Percentiles rank a stretch among this genome's conserved stretches.
Evolutionary conservation across 2,329 filamentous ascomycete species (phyloP).

Genomic region (Sarocladium strictum): DNA sequence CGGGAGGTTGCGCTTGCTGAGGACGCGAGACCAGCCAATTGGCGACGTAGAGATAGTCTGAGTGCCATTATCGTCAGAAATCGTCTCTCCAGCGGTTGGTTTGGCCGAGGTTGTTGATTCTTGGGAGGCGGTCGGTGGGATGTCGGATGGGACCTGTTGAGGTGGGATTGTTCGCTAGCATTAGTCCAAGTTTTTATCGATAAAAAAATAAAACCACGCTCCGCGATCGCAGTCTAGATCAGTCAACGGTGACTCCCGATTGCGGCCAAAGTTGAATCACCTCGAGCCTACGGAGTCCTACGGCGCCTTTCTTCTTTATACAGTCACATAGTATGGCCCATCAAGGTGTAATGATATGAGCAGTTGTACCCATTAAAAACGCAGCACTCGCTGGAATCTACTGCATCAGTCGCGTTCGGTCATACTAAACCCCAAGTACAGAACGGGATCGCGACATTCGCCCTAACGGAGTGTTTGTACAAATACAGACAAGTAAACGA

Average conservation of each 20-base stretch:
- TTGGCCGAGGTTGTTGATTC: background rate
- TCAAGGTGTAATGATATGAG: background rate
- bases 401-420: background rate
- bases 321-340: background rate
- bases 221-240: constrained; percentile 1
- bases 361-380: background rate
- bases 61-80: constrained; percentile 29
- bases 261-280: background rate
- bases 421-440: background rate
- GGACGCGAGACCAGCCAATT: constrained; percentile 24
- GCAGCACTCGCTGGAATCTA: background rate
- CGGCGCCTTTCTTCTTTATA: background rate
- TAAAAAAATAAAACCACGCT: constrained; percentile 8
- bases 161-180: background rate
- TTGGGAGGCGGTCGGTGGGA: background rate
- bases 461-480: background rate
- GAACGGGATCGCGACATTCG: background rate
- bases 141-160: background rate
- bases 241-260: background rate
- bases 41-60: constrained; percentile 31
- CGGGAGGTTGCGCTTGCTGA: constrained; percentile 19
- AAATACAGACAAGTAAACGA: background rate
- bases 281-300: background rate
- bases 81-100: background rate
- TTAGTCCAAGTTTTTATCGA: constrained; percentile 7